phyloP scores from a whole-genome alignment of 371 early-diverging fungal species.

The Mucor mucedo region DNA sequence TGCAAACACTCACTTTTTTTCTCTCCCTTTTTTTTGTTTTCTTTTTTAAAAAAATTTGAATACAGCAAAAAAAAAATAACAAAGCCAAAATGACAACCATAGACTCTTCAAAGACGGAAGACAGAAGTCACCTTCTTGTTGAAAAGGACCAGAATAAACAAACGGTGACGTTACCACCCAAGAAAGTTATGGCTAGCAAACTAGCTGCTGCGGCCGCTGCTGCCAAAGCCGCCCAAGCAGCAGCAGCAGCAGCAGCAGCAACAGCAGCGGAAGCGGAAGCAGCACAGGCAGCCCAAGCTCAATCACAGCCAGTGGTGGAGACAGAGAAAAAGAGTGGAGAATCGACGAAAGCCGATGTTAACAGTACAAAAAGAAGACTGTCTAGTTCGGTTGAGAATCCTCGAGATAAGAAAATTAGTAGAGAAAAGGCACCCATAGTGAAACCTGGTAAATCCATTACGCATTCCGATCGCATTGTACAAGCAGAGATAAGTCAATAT shows the following conservation, averaged over 20 bases:
- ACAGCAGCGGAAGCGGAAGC: background rate
- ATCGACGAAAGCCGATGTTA: background rate
- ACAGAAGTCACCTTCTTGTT: conserved; percentile 20
- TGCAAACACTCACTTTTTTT: background rate
- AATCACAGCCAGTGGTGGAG: too few relatives aligned
- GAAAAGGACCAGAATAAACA: conserved; percentile 32
- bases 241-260: conserved; percentile 6
- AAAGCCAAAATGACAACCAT: conserved; percentile 26
- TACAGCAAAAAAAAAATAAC: background rate
- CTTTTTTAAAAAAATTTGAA: background rate
- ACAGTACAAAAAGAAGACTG: conserved; percentile 19
- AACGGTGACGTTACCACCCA: conserved; percentile 27
- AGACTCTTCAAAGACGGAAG: conserved; percentile 27
- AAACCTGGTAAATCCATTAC: conserved; percentile 36
- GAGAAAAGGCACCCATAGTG: conserved; percentile 5
- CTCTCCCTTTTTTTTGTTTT: conserved; percentile 5
- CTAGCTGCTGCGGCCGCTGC: conserved; percentile 27
- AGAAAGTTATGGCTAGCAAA: conserved; percentile 35
- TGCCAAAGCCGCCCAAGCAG: conserved; percentile 14
- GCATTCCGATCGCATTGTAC: conserved; percentile 60
- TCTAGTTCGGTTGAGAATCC: conserved; percentile 15
- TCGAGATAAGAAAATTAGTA: conserved; percentile 25
- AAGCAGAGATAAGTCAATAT: conserved; percentile 47
- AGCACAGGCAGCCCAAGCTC: too few relatives aligned
- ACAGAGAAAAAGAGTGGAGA: too few relatives aligned